Percentiles rank a stretch among this genome's conserved stretches.
Evolutionary conservation across 179 eudicot genomes (phyloP).

Genomic region (Heliamphora pulchella): DNA sequence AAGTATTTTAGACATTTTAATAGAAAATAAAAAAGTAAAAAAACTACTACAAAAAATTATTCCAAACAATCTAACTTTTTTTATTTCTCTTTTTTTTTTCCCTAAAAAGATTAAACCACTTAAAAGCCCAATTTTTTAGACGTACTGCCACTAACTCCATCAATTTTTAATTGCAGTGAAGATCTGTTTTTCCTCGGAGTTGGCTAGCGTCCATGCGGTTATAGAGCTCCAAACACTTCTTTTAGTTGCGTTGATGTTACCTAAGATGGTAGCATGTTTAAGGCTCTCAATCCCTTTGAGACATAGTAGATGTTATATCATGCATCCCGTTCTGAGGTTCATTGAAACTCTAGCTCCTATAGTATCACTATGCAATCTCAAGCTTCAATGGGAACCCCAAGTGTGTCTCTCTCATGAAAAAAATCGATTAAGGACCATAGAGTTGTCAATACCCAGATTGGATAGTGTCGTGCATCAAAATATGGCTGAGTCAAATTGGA

Average conservation of each 20-base stretch:
- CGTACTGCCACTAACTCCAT: too few species aligned
- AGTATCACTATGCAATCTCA: background rate
- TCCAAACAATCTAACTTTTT: too few species aligned
- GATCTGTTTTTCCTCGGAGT: too few species aligned
- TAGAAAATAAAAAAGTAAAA: too few species aligned
- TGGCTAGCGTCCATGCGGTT: too few species aligned
- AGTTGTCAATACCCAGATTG: constrained; percentile 9
- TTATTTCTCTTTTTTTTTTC: too few species aligned
- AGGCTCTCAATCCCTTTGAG: constrained; percentile 2
- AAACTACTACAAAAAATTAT: too few species aligned
- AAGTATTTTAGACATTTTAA: too few species aligned
- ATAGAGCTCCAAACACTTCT: too few species aligned
- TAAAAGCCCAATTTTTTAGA: too few species aligned
- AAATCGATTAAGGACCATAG: background rate
- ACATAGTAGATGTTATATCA: background rate
- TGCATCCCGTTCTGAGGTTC: background rate
- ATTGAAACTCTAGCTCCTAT: background rate
- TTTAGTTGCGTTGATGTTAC: background rate
- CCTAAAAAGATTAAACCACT: too few species aligned
- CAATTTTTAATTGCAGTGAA: too few species aligned
- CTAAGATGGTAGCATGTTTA: background rate
- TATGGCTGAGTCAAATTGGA: constrained; percentile 17
- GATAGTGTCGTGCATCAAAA: constrained; percentile 10
- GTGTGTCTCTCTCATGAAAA: background rate
- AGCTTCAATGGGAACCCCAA: constrained; percentile 5